Percentiles rank a stretch among this genome's conserved stretches.
Evolutionary conservation across 78 protist species (phyloP).

Genomic region (Dictyostelium capitatum): DNA sequence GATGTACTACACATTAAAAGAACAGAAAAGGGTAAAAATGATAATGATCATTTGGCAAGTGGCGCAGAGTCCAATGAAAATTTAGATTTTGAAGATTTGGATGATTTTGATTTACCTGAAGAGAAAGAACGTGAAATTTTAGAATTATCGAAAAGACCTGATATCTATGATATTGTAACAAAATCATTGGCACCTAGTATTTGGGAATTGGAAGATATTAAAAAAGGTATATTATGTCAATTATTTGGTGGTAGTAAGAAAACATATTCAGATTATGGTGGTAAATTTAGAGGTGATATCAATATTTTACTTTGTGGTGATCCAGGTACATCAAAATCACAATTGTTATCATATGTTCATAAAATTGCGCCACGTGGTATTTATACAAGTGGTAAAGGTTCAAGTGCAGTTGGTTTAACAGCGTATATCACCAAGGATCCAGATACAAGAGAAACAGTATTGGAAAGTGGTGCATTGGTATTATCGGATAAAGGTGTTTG

Average conservation of each 20-base stretch:
- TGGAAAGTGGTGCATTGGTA: constrained; percentile 98
- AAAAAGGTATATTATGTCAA: constrained; percentile 98
- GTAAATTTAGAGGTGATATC: constrained; percentile 93
- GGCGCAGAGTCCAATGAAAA: constrained; percentile 31
- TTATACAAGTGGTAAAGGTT: constrained; percentile 99
- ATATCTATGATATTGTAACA: constrained; percentile 91
- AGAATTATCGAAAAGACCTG: constrained; percentile 72
- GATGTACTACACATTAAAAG: constrained; percentile 80
- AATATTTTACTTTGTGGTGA: constrained; percentile 99
- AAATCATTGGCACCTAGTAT: constrained; percentile 98
- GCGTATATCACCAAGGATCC: constrained; percentile 98
- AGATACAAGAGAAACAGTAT: constrained; percentile 95
- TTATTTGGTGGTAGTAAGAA: constrained; percentile 97
- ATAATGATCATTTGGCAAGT: constrained; percentile 8
- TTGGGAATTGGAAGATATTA: constrained; percentile 97
- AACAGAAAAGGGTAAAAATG: constrained; percentile 26
- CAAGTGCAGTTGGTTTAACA: constrained; percentile 99
- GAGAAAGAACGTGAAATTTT: constrained; percentile 52
- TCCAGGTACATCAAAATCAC: constrained; percentile 99
- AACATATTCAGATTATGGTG: constrained; percentile 5
- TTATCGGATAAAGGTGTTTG: constrained; percentile 98
- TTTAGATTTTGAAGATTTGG: constrained; percentile 26
- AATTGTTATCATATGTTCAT: constrained; percentile 97
- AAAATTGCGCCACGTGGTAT: constrained; percentile 99
- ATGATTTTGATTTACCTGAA: constrained; percentile 8